phyloP scores from a whole-genome alignment of 2,329 filamentous ascomycete genomes.

The Trichoderma sp. region DNA sequence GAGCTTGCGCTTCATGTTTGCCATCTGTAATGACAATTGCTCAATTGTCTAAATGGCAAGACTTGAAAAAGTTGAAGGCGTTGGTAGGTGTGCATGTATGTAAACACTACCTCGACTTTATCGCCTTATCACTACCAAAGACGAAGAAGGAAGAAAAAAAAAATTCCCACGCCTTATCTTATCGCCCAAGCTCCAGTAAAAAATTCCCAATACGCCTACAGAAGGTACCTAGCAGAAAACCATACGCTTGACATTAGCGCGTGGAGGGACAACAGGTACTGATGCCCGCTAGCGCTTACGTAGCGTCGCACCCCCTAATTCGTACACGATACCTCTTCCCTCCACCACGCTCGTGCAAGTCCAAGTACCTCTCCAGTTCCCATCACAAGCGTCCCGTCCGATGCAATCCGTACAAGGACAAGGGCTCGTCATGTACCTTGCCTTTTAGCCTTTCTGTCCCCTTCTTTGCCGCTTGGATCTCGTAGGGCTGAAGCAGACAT shows the following conservation, averaged over 20 bases:
- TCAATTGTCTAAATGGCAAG: neutral
- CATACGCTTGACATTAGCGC: neutral
- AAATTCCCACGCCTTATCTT: slow-evolving; percentile 21
- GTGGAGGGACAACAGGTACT: neutral
- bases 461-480: neutral
- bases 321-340: slow-evolving; percentile 22
- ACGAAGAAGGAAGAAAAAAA: neutral
- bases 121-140: slow-evolving; percentile 15
- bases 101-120: slow-evolving; percentile 1
- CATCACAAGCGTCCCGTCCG: neutral
- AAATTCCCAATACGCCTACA: neutral
- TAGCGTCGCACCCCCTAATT: slow-evolving; percentile 2
- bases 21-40: neutral
- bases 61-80: neutral
- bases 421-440: neutral
- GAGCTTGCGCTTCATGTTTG: slow-evolving; percentile 62
- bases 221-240: neutral
- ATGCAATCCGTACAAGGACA: slow-evolving; percentile 20
- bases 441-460: neutral
- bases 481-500: slow-evolving; percentile 24
- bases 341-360: neutral
- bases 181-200: slow-evolving; percentile 11
- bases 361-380: neutral
- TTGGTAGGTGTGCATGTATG: neutral
- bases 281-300: slow-evolving; percentile 6